Percentiles rank a stretch among this genome's conserved stretches.
These are phyloP conservation scores for Penicillium canariense DNA, from an alignment of 495 filamentous ascomycete genomes.

Conservation along the genomic window DNA sequence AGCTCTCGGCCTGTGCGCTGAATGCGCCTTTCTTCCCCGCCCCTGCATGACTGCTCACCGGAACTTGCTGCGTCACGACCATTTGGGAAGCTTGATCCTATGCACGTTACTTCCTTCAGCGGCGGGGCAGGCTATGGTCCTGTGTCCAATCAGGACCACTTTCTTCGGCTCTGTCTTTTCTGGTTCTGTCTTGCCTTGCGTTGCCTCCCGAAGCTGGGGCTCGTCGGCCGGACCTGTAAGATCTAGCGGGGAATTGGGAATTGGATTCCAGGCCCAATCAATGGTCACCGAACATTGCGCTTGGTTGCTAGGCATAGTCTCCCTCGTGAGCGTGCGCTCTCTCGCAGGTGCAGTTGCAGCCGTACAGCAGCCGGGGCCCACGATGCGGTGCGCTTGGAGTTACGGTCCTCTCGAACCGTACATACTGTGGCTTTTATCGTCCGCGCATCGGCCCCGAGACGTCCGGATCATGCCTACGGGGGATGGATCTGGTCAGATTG, in stretches of 20 bases:
- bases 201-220: not conserved
- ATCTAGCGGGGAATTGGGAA: not conserved
- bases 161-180: too few species aligned
- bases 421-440: not conserved
- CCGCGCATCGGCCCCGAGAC: not conserved
- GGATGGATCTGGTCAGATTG: not conserved
- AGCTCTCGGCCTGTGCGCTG: constrained; percentile 15
- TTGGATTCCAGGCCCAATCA: not conserved
- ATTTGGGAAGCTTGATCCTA: constrained; percentile 8
- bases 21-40: constrained; percentile 2
- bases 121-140: too few species aligned
- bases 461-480: constrained; percentile 8
- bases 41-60: constrained; percentile 22
- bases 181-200: not conserved
- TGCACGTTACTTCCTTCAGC: not conserved
- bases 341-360: constrained; percentile 8
- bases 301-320: not conserved
- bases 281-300: not conserved
- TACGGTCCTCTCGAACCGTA: not conserved
- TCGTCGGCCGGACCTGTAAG: constrained; percentile 3
- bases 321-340: constrained; percentile 11
- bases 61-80: not conserved
- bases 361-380: not conserved
- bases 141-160: too few species aligned
- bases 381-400: not conserved